These are phyloP conservation scores for Coriaria nepalensis DNA, from an alignment of 306 rosid species.

Conservation along the genomic window DNA sequence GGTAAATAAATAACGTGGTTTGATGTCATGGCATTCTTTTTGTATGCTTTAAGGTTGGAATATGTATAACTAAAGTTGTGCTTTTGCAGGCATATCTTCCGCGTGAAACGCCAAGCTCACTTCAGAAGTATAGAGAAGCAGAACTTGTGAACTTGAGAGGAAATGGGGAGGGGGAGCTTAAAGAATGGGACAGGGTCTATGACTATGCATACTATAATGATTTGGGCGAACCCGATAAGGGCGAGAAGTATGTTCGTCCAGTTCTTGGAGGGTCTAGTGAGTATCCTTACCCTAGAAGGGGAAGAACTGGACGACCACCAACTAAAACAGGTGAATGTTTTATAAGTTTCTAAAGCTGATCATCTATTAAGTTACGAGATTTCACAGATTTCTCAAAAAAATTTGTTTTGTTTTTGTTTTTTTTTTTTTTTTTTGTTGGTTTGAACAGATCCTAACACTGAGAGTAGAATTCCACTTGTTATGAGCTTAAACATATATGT, in stretches of 20 bases:
- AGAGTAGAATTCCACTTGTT: constrained; percentile 31
- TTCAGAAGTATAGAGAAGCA: constrained; percentile 31
- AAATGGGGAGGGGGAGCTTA: constrained; percentile 48
- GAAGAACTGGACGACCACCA: constrained; percentile 56
- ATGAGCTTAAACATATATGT: constrained; percentile 60
- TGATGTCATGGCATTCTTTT: not conserved
- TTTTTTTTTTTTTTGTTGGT: not conserved
- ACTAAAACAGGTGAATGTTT: constrained; percentile 30
- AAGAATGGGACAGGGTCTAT: constrained; percentile 61
- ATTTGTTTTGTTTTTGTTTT: no score
- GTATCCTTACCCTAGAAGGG: constrained; percentile 72
- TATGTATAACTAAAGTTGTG: not conserved
- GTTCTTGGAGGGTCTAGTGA: constrained; percentile 50
- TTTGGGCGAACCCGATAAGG: constrained; percentile 39
- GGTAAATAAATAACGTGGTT: constrained; percentile 18
- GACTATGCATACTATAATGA: constrained; percentile 74
- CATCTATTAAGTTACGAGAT: not conserved
- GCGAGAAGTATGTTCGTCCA: constrained; percentile 31
- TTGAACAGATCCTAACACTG: constrained; percentile 36
- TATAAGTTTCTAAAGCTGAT: not conserved
- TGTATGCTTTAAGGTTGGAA: not conserved
- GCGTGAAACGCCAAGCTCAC: constrained; percentile 48
- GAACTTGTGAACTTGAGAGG: constrained; percentile 56
- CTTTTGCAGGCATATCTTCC: constrained; percentile 54
- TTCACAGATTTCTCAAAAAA: not conserved